A percentile compares a stretch with the other conserved stretches of the same genome.
Conservation (phyloP, 2,329 filamentous ascomycete species). For the Penicillium verrucosum region DNA sequence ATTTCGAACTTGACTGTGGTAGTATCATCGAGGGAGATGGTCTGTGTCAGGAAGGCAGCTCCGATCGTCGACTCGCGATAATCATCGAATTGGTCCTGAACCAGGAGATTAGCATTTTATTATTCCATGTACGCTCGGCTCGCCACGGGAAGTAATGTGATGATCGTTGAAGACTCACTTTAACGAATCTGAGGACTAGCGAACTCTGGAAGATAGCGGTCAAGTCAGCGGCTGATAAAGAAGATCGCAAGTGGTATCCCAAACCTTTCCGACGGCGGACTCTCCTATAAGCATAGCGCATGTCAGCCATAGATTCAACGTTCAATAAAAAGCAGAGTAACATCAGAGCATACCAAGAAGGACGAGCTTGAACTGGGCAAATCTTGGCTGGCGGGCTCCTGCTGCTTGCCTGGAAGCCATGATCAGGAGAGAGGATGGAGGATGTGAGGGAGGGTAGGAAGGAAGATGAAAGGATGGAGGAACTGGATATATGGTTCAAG, state of each 20-base stretch:
- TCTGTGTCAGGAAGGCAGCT: constrained; percentile 97
- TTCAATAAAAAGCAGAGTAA: not conserved
- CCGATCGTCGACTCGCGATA: constrained; percentile 98
- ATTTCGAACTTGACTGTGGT: constrained; percentile 99
- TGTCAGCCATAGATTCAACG: constrained; percentile 13
- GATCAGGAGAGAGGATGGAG: constrained; percentile 16
- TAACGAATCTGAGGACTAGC: constrained; percentile 95
- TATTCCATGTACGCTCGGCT: not conserved
- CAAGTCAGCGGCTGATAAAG: constrained; percentile 28
- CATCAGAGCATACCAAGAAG: constrained; percentile 69
- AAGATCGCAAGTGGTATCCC: constrained; percentile 13
- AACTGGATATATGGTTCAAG: not conserved
- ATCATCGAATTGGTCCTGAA: constrained; percentile 95
- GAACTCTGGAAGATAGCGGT: constrained; percentile 67
- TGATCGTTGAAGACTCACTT: constrained; percentile 59
- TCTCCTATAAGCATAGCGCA: constrained; percentile 62
- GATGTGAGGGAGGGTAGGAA: constrained; percentile 2
- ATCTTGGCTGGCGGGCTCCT: constrained; percentile 68
- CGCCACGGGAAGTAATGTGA: not conserved
- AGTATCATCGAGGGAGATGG: constrained; percentile 94
- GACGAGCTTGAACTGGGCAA: constrained; percentile 99
- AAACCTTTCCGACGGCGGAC: constrained; percentile 96
- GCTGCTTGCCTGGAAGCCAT: constrained; percentile 87
- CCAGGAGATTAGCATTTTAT: constrained; percentile 8
- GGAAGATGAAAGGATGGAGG: not conserved